phyloP scores from a whole-genome alignment of 2,329 filamentous ascomycete species.

The Aspergillus unguis region DNA sequence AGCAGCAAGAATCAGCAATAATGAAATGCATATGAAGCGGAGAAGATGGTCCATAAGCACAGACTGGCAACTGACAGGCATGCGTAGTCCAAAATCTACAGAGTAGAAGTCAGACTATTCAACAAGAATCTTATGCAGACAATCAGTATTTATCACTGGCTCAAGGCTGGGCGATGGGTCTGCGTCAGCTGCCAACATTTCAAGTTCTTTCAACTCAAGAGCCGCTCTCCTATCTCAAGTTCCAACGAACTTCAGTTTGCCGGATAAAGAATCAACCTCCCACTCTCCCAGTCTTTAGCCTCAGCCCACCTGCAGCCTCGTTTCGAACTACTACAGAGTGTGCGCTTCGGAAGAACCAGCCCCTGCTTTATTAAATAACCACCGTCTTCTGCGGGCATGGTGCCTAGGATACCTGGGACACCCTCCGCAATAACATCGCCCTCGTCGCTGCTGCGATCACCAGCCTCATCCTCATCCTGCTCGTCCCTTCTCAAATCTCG shows the following conservation, averaged over 20 bases:
- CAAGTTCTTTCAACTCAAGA: not conserved
- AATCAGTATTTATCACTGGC: not conserved
- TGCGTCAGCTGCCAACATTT: not conserved
- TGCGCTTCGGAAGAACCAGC: constrained; percentile 1
- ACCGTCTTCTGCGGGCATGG: constrained; percentile 28
- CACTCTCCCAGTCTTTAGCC: constrained; percentile 1
- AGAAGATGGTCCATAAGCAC: not conserved
- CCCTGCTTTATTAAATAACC: not conserved
- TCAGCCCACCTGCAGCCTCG: not conserved
- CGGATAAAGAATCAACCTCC: constrained; percentile 13
- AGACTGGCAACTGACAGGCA: not conserved
- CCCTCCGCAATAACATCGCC: constrained; percentile 21
- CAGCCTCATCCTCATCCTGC: constrained; percentile 2
- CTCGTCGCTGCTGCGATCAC: constrained; percentile 5
- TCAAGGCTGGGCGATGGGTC: not conserved
- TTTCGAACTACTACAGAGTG: constrained; percentile 8
- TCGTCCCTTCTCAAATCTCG: not conserved
- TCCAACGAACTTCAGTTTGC: constrained; percentile 1
- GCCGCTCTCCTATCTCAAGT: not conserved
- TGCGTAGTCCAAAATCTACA: constrained; percentile 1
- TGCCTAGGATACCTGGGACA: constrained; percentile 29
- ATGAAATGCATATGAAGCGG: not conserved
- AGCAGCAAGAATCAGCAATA: too few species aligned
- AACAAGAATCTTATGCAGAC: not conserved
- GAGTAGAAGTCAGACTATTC: constrained; percentile 10